These are phyloP conservation scores for Trichoderma citrinoviride DNA, from an alignment of 2,329 filamentous ascomycete species.

Conservation along the genomic window DNA sequence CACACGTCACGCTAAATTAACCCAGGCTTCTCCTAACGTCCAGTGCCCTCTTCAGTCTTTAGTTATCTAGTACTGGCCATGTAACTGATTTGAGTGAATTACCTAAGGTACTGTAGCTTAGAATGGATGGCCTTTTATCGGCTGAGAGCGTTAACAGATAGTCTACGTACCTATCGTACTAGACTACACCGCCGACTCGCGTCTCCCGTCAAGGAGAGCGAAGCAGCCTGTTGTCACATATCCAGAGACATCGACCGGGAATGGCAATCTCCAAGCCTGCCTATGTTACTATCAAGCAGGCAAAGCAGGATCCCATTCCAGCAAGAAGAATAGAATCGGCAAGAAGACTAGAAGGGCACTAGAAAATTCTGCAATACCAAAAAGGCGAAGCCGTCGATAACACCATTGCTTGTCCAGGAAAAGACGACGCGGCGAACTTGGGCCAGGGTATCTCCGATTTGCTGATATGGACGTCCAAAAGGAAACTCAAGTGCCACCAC, in stretches of 20 bases:
- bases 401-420: neutral
- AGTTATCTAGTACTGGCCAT: no score
- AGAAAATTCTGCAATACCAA: conserved; percentile 10
- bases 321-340: no score
- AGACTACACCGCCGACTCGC: neutral
- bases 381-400: neutral
- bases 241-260: no score
- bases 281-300: no score
- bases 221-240: no score
- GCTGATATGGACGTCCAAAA: neutral
- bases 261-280: neutral
- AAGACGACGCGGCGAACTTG: neutral
- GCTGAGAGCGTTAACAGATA: neutral
- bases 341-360: conserved; percentile 11
- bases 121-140: neutral
- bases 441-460: neutral
- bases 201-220: no score
- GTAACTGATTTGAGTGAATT: no score
- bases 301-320: no score
- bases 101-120: neutral
- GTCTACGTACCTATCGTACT: no score
- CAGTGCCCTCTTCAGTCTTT: neutral
- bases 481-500: conserved; percentile 11
- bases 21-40: neutral
- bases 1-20: neutral